A percentile compares a stretch with the other conserved stretches of the same genome.
Evolutionary conservation across 2,329 filamentous ascomycete species (phyloP).

Genomic region (Penicillium fuscoglaucum): DNA sequence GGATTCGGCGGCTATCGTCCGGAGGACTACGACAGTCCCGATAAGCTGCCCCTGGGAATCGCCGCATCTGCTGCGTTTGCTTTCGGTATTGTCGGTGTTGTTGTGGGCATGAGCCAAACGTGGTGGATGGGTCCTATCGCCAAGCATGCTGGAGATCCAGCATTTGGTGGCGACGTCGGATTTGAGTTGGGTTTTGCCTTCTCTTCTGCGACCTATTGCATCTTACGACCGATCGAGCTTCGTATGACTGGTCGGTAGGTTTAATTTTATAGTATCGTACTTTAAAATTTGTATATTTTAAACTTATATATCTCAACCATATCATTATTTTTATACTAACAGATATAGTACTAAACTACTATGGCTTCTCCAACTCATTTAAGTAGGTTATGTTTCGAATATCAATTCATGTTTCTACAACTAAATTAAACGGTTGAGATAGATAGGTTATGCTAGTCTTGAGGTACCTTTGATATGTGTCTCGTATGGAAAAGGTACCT

Average conservation of each 20-base stretch:
- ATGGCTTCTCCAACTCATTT: no score
- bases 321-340: no score
- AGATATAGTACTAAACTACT: no score
- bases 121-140: conserved; percentile 71
- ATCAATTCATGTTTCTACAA: no score
- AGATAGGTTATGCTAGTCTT: no score
- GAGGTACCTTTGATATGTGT: no score
- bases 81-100: conserved; percentile 64
- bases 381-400: no score
- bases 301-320: no score
- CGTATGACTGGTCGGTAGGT: conserved; percentile 45
- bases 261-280: neutral
- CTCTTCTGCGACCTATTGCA: conserved; percentile 53
- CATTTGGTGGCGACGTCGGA: conserved; percentile 57
- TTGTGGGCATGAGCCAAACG: conserved; percentile 68
- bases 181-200: conserved; percentile 69
- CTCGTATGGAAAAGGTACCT: no score
- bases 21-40: conserved; percentile 58
- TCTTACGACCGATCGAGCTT: conserved; percentile 53
- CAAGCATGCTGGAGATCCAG: conserved; percentile 53
- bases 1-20: conserved; percentile 62
- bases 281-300: no score
- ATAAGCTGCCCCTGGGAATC: conserved; percentile 62
- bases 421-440: no score
- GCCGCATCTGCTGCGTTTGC: conserved; percentile 65